Evolutionary conservation across 495 filamentous ascomycete species (phyloP), one percentile per base, ranked within the genome.

Genomic region (Lasiosphaeris hirsuta): DNA sequence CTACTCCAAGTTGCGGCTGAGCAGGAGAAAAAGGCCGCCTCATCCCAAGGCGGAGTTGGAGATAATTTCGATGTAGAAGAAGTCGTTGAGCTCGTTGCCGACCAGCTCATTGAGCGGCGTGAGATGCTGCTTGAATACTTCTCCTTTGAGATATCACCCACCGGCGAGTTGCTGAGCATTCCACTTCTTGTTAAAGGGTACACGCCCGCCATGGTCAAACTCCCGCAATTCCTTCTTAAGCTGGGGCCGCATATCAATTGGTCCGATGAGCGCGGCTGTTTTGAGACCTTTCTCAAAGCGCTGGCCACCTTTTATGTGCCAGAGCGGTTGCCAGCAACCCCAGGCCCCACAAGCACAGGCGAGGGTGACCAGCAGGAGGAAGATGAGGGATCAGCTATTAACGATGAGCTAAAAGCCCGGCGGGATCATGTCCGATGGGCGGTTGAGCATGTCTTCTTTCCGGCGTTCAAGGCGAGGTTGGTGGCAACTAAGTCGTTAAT

Each of bases 61-160:
- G 71, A 80, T 19, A 80, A 82, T n/a, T 78, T 86, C 34, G 84
- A 90, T 53, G 85, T 87, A 66, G 69, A 78, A 5, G 81, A 83
- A 51, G 83, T 90, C 7, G 83, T 90, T 4, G 77, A 83, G 10
- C 65, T 75, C 4, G 81, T 93, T 11, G 74, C 79, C 0, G 63
- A 67, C 5, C 75, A 80, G 58, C 80, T 99, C 13, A 76, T 96
- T 34, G 81, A 85, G 37, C 81, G 87, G 4, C 80, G 89, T 14
- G 86, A 91, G 57, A 95, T 99, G 90, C 81, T 99, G 2, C 72
- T 82, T 19, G 93, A 97, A 68, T 99, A 99, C 72, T 97, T 99
- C 75, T 83, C 86, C 11, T 68, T 99, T 45, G 84, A 95, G 51
- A 85, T 99, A 44, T 89, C 87, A 4, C 82, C 81, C 10, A 78